Evolutionary conservation across 129 eudicot genomes (phyloP).

Genomic region (Arctium lappa): DNA sequence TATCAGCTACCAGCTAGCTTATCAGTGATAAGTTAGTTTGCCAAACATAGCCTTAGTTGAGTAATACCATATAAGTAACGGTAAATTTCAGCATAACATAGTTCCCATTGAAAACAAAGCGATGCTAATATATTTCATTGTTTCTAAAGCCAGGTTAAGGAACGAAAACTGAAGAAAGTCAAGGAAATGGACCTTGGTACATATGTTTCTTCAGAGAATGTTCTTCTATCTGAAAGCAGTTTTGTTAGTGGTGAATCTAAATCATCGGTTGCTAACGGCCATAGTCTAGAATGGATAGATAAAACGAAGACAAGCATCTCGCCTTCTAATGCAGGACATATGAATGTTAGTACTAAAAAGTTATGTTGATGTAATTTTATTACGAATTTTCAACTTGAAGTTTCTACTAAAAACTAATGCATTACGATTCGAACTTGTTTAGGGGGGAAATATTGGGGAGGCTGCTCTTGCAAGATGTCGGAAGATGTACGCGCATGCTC

Average conservation of each 20-base stretch:
- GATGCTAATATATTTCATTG: constrained; percentile 16
- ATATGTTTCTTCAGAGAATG: constrained; percentile 56
- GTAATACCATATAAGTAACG: not conserved
- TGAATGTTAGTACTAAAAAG: constrained; percentile 29
- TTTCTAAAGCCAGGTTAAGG: constrained; percentile 65
- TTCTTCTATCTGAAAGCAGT: constrained; percentile 67
- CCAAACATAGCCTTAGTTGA: not conserved
- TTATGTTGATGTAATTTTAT: constrained; percentile 9
- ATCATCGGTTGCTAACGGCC: constrained; percentile 38
- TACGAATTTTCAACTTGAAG: not conserved
- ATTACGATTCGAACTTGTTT: constrained; percentile 11
- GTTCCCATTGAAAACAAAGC: not conserved
- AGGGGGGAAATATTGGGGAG: constrained; percentile 49
- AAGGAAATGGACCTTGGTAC: constrained; percentile 54
- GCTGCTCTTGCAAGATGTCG: constrained; percentile 64
- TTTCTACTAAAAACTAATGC: not conserved
- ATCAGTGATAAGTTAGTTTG: too few species aligned
- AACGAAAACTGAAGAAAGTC: constrained; percentile 52
- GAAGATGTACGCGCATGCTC: constrained; percentile 83
- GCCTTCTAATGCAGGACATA: constrained; percentile 25
- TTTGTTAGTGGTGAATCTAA: constrained; percentile 39
- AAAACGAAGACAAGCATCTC: constrained; percentile 21
- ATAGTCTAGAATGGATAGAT: constrained; percentile 47
- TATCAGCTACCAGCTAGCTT: too few species aligned
- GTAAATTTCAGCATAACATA: not conserved